Conservation (phyloP, 2,329 filamentous ascomycete species). For the Sarocladiaceae sp. region DNA sequence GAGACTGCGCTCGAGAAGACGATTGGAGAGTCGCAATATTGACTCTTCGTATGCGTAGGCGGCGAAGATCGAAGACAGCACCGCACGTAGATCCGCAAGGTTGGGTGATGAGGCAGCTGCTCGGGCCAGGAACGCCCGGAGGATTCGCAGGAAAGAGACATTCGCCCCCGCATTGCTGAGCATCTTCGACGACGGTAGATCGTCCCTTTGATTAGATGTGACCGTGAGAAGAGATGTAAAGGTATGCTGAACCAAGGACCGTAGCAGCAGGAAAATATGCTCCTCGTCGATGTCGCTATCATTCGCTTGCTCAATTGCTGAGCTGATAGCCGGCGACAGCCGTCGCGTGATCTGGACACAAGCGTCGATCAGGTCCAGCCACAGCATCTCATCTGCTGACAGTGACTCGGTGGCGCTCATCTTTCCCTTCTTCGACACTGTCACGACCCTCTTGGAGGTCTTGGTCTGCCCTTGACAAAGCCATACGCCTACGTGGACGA, state of each 20-base stretch:
- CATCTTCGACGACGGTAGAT: slow-evolving; percentile 26
- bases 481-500: slow-evolving; percentile 90
- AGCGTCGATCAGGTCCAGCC: slow-evolving; percentile 55
- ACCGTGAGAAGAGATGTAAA: slow-evolving; percentile 81
- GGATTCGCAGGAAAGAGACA: slow-evolving; percentile 77
- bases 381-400: slow-evolving; percentile 48
- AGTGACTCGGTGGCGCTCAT: slow-evolving; percentile 35
- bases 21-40: slow-evolving; percentile 76
- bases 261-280: slow-evolving; percentile 61
- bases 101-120: slow-evolving; percentile 79
- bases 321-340: slow-evolving; percentile 49
- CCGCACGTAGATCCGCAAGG: slow-evolving; percentile 76
- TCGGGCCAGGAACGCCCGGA: slow-evolving; percentile 80
- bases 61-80: slow-evolving; percentile 84
- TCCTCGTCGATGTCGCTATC: slow-evolving; percentile 42
- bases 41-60: slow-evolving; percentile 95
- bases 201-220: slow-evolving; percentile 49
- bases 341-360: slow-evolving; percentile 59
- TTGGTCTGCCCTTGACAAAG: slow-evolving; percentile 82
- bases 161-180: slow-evolving; percentile 42
- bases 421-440: slow-evolving; percentile 47
- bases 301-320: slow-evolving; percentile 19
- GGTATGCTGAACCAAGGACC: slow-evolving; percentile 77
- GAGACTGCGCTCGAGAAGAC: slow-evolving; percentile 79
- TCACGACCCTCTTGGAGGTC: slow-evolving; percentile 39